Evolutionary conservation across 176 grass and related monocot genomes (phyloP).

Genomic region (Elymus sibiricus): DNA sequence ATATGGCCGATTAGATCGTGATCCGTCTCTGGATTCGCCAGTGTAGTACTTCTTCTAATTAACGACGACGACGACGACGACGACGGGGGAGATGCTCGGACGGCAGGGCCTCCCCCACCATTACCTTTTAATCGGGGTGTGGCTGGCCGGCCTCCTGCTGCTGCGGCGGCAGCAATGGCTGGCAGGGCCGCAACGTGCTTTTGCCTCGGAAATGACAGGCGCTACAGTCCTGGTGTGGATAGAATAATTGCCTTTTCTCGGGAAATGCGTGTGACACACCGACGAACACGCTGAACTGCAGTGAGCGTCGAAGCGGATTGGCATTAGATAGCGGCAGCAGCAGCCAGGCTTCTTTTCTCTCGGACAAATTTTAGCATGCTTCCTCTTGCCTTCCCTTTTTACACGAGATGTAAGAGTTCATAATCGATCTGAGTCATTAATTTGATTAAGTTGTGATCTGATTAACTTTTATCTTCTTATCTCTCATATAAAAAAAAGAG

Average conservation of each 20-base stretch:
- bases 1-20: constrained; percentile 34
- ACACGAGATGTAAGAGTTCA: too few relatives aligned
- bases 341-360: background rate
- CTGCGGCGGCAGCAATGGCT: background rate
- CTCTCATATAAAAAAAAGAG: too few relatives aligned
- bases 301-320: constrained; percentile 13
- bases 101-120: background rate
- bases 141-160: background rate
- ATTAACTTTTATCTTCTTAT: too few relatives aligned
- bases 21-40: constrained; percentile 38
- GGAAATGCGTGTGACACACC: constrained; percentile 35
- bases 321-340: constrained; percentile 12
- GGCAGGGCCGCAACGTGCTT: constrained; percentile 59
- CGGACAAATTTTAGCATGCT: too few relatives aligned
- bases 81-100: background rate
- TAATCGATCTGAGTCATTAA: too few relatives aligned
- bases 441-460: too few relatives aligned
- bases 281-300: constrained; percentile 26
- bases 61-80: background rate
- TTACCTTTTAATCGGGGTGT: constrained; percentile 35
- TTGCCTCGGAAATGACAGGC: constrained; percentile 82
- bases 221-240: constrained; percentile 42
- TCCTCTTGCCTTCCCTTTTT: too few relatives aligned
- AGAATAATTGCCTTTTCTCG: constrained; percentile 79
- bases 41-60: background rate